A percentile compares a stretch with the other conserved stretches of the same genome.
These are phyloP conservation scores for Ustilago crameri DNA, from an alignment of 1,284 basidiomycete species.

Conservation along the genomic window DNA sequence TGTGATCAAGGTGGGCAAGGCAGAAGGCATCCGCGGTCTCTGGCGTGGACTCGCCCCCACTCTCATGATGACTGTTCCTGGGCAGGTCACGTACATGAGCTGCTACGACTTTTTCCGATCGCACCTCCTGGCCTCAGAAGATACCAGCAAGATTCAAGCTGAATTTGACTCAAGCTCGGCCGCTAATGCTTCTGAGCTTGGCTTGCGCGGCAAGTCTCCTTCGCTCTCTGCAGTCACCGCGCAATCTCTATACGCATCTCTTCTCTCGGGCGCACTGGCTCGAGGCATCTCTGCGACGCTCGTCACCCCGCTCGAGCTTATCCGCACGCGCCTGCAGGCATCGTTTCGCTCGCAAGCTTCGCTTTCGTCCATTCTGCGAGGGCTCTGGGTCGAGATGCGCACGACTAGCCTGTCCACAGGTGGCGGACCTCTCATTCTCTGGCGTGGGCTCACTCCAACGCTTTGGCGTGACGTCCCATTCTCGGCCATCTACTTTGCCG, in stretches of 20 bases:
- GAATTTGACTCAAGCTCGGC: conserved; percentile 16
- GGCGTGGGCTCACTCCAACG: conserved; percentile 89
- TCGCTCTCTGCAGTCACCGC: conserved; percentile 47
- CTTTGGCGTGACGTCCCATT: conserved; percentile 98
- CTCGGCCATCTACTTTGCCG: conserved; percentile 86
- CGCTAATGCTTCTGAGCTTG: conserved; percentile 19
- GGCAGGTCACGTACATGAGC: conserved; percentile 93
- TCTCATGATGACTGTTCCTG: conserved; percentile 82
- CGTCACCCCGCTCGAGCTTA: conserved; percentile 88
- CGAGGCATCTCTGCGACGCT: conserved; percentile 82
- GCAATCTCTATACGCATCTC: conserved; percentile 72
- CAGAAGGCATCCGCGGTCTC: conserved; percentile 62
- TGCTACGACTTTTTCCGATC: conserved; percentile 89
- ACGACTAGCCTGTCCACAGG: conserved; percentile 20
- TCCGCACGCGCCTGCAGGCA: conserved; percentile 88
- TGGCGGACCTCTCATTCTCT: conserved; percentile 78
- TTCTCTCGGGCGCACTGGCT: conserved; percentile 84
- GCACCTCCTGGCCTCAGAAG: conserved; percentile 50
- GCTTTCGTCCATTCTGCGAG: conserved; percentile 47
- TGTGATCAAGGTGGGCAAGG: conserved; percentile 57
- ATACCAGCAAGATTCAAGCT: conserved; percentile 9
- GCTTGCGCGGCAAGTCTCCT: conserved; percentile 18
- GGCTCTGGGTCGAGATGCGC: conserved; percentile 50
- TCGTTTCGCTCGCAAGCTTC: conserved; percentile 36
- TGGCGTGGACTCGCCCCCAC: conserved; percentile 67